phyloP scores from a whole-genome alignment of 2,329 filamentous ascomycete species.

The Cladosporium cucumerinum region DNA sequence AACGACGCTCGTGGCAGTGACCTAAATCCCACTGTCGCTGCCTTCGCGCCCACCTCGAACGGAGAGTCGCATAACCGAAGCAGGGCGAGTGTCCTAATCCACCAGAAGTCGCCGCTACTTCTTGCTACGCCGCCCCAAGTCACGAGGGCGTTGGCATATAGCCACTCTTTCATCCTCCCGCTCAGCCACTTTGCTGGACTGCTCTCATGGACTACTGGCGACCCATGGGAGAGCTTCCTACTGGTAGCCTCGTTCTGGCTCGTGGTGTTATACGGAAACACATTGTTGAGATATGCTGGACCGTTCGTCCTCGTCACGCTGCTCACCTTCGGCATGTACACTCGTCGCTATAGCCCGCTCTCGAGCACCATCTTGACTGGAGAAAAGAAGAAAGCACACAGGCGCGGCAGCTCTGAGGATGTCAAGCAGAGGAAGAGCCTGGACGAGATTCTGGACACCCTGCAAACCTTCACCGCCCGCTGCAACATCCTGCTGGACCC shows the following conservation, averaged over 20 bases:
- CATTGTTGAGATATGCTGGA: slow-evolving; percentile 74
- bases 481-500: slow-evolving; percentile 93
- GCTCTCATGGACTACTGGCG: slow-evolving; percentile 87
- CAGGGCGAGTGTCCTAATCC: slow-evolving; percentile 67
- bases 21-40: slow-evolving; percentile 71
- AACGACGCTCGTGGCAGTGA: slow-evolving; percentile 28
- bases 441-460: slow-evolving; percentile 92
- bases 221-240: slow-evolving; percentile 96
- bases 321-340: slow-evolving; percentile 90
- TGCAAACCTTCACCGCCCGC: slow-evolving; percentile 84
- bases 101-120: slow-evolving; percentile 91
- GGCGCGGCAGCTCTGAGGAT: slow-evolving; percentile 32
- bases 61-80: slow-evolving; percentile 23
- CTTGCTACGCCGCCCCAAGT: slow-evolving; percentile 92
- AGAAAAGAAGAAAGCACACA: slow-evolving; percentile 53
- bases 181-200: slow-evolving; percentile 82
- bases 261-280: slow-evolving; percentile 78
- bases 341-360: slow-evolving; percentile 80
- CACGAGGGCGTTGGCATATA: slow-evolving; percentile 90
- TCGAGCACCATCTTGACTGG: slow-evolving; percentile 78
- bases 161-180: slow-evolving; percentile 87
- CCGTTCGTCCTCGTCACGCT: slow-evolving; percentile 76
- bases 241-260: slow-evolving; percentile 84
- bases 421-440: slow-evolving; percentile 76
- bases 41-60: slow-evolving; percentile 85